Evolutionary conservation across 352 stramenopile genomes (phyloP).

Genomic region (Pythium rhizo-oryzae): DNA sequence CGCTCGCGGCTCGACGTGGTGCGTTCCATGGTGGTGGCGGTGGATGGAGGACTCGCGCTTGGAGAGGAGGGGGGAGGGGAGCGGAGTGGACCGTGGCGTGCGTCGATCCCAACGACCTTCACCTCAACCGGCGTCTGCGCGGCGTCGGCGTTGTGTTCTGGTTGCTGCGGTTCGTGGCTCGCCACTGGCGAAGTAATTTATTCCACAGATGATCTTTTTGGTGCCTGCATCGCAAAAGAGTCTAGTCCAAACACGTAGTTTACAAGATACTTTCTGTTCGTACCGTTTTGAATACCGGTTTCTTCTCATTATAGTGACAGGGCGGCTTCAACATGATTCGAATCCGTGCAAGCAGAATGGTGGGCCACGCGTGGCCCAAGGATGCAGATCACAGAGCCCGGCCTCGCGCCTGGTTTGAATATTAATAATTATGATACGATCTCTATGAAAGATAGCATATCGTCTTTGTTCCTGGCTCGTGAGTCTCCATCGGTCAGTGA

Average conservation of each 20-base stretch:
- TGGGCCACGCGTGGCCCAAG: no score
- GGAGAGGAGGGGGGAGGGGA: neutral
- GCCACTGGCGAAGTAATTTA: conserved; percentile 21
- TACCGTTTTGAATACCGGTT: conserved; percentile 5
- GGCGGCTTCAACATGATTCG: conserved; percentile 8
- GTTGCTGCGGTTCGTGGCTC: neutral
- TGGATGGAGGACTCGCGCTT: no score
- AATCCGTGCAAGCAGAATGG: no score
- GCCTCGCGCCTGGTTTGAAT: conserved; percentile 9
- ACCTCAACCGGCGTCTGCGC: conserved; percentile 12
- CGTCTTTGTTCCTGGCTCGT: neutral
- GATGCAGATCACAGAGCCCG: neutral
- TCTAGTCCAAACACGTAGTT: neutral
- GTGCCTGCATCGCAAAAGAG: neutral
- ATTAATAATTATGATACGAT: conserved; percentile 35
- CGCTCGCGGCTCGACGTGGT: conserved; percentile 27
- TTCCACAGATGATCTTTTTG: conserved; percentile 8
- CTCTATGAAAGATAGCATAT: neutral
- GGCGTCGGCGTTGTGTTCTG: neutral
- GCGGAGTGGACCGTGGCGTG: conserved; percentile 4
- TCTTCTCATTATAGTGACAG: neutral
- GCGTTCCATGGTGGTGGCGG: neutral
- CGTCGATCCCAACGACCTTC: conserved; percentile 11
- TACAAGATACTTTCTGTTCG: conserved; percentile 4
- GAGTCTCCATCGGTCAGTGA: neutral